Conservation (phyloP, 2,329 filamentous ascomycete genomes). For the Trichoderma koningii region DNA sequence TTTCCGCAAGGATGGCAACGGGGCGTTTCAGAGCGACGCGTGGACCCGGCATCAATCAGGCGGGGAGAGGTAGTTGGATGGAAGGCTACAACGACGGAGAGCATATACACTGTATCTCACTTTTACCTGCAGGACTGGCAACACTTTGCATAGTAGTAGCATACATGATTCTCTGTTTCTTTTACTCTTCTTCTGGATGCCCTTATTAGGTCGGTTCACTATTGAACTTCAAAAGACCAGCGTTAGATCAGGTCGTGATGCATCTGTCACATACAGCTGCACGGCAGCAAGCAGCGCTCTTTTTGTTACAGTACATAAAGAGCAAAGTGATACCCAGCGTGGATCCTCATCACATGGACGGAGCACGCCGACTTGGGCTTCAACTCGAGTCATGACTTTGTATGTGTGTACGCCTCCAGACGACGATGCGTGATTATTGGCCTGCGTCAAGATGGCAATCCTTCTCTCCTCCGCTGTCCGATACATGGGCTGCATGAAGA, state of each 20-base stretch:
- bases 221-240: not conserved
- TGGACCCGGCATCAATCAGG: constrained; percentile 35
- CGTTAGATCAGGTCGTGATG: constrained; percentile 21
- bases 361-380: constrained; percentile 4
- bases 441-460: not conserved
- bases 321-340: constrained; percentile 9
- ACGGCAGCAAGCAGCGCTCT: constrained; percentile 2
- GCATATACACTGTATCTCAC: too few relatives aligned
- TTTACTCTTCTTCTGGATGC: constrained; percentile 7
- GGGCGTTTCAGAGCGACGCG: constrained; percentile 36
- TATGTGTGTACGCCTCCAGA: not conserved
- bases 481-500: constrained; percentile 22
- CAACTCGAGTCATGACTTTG: not conserved
- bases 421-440: constrained; percentile 17
- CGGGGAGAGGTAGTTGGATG: not conserved
- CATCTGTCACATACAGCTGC: constrained; percentile 19
- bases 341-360: not conserved
- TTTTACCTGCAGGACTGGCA: too few relatives aligned
- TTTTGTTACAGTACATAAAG: constrained; percentile 1
- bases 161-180: constrained; percentile 3
- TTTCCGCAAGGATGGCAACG: constrained; percentile 36
- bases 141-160: not conserved
- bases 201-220: not conserved
- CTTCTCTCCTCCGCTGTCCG: not conserved
- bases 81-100: too few relatives aligned